Conservation (phyloP, 2,329 filamentous ascomycete genomes). For the Ambrosiella beaveri region DNA sequence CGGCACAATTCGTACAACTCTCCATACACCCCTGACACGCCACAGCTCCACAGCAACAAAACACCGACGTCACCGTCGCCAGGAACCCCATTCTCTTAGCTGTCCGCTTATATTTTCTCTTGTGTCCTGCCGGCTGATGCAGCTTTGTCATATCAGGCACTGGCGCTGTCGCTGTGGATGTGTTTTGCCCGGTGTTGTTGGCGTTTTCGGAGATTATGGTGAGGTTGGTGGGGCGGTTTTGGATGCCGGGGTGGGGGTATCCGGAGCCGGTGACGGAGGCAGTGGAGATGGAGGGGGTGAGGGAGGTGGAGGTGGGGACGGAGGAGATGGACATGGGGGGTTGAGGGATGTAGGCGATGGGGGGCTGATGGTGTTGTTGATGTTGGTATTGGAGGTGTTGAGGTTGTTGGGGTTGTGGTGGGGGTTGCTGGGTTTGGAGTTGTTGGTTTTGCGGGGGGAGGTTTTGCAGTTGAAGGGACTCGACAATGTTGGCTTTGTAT, state of each 20-base stretch:
- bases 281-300: neutral
- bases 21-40: neutral
- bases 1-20: neutral
- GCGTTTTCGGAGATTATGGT: neutral
- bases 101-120: neutral
- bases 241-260: neutral
- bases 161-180: neutral
- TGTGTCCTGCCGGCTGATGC: neutral
- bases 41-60: slow-evolving; percentile 1
- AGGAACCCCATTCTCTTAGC: neutral
- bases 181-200: neutral
- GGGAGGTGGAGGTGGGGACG: slow-evolving; percentile 13
- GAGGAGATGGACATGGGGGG: slow-evolving; percentile 17
- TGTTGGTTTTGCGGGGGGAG: neutral
- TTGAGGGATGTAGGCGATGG: neutral
- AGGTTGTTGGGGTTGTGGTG: slow-evolving; percentile 2
- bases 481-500: neutral
- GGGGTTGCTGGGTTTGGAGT: neutral
- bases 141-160: neutral
- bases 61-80: neutral
- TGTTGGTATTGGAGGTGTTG: slow-evolving; percentile 19
- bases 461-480: neutral
- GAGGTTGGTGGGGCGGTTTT: neutral
- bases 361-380: slow-evolving; percentile 18
- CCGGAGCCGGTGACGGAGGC: neutral